phyloP scores from a whole-genome alignment of 805 yeast genomes.

The Candida koratica region DNA sequence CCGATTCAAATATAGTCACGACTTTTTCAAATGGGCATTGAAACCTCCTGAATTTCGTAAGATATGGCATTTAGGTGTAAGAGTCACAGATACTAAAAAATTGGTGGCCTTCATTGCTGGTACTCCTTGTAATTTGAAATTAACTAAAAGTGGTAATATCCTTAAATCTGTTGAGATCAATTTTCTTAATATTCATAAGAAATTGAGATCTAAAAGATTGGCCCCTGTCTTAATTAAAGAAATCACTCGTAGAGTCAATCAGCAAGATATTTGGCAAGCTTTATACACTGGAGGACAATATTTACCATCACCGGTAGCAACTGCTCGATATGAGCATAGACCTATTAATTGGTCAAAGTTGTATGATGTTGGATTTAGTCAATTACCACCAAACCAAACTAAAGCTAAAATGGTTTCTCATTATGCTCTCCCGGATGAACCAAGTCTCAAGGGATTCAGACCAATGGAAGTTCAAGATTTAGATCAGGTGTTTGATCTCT shows the following conservation, averaged over 20 bases:
- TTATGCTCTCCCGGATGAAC: conserved; percentile 51
- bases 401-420: conserved; percentile 61
- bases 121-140: conserved; percentile 67
- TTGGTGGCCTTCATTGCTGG: conserved; percentile 92
- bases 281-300: conserved; percentile 89
- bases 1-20: conserved; percentile 82
- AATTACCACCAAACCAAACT: conserved; percentile 68
- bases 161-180: conserved; percentile 82
- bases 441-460: conserved; percentile 54
- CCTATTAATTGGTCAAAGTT: conserved; percentile 90
- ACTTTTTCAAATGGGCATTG: conserved; percentile 88
- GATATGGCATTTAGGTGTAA: conserved; percentile 92
- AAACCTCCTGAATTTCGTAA: conserved; percentile 88
- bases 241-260: conserved; percentile 88
- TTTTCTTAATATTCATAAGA: conserved; percentile 91
- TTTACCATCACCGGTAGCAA: conserved; percentile 86
- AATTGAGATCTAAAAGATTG: conserved; percentile 85
- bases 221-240: conserved; percentile 94
- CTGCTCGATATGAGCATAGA: conserved; percentile 88
- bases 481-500: conserved; percentile 56
- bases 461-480: conserved; percentile 57
- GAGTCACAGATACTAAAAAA: conserved; percentile 72
- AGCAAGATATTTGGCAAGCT: conserved; percentile 88
- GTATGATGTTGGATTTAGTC: conserved; percentile 85
- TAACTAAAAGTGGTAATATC: conserved; percentile 46